These are phyloP conservation scores for Debaryomyces tyrocola DNA, from an alignment of 805 yeast genomes.

Conservation along the genomic window DNA sequence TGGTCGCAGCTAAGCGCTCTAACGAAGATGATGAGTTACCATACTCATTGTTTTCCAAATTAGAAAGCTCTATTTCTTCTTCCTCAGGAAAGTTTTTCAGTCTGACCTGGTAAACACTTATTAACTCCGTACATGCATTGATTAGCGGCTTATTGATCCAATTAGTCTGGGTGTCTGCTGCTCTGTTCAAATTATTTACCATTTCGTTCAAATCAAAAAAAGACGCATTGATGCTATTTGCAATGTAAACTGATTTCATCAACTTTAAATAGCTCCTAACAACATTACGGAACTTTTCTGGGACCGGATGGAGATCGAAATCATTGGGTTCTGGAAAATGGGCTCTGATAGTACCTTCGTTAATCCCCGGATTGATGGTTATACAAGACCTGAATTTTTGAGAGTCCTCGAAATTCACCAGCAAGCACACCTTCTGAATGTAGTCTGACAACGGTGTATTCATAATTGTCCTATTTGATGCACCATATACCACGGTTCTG, in stretches of 20 bases:
- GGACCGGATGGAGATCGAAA: constrained; percentile 37
- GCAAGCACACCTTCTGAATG: constrained; percentile 19
- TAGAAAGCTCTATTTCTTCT: constrained; percentile 13
- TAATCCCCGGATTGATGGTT: constrained; percentile 34
- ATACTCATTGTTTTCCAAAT: constrained; percentile 16
- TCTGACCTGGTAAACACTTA: constrained; percentile 39
- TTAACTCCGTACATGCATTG: constrained; percentile 40
- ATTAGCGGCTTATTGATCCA: constrained; percentile 53
- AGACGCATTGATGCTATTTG: constrained; percentile 32
- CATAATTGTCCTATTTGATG: background rate
- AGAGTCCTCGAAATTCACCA: constrained; percentile 19
- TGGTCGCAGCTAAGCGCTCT: constrained; percentile 59
- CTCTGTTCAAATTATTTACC: constrained; percentile 48
- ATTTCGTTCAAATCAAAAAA: constrained; percentile 39
- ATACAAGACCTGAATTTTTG: constrained; percentile 20
- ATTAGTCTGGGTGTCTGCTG: constrained; percentile 50
- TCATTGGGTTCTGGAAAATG: constrained; percentile 37
- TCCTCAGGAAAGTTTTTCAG: constrained; percentile 27
- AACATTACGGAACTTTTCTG: constrained; percentile 38
- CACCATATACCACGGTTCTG: background rate
- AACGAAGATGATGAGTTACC: constrained; percentile 19
- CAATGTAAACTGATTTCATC: constrained; percentile 32
- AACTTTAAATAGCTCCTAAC: constrained; percentile 31
- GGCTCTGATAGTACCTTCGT: constrained; percentile 31
- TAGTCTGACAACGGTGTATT: constrained; percentile 13